These are phyloP conservation scores for Craterostigma plantagineum DNA, from an alignment of 257 asterid species.

Conservation along the genomic window DNA sequence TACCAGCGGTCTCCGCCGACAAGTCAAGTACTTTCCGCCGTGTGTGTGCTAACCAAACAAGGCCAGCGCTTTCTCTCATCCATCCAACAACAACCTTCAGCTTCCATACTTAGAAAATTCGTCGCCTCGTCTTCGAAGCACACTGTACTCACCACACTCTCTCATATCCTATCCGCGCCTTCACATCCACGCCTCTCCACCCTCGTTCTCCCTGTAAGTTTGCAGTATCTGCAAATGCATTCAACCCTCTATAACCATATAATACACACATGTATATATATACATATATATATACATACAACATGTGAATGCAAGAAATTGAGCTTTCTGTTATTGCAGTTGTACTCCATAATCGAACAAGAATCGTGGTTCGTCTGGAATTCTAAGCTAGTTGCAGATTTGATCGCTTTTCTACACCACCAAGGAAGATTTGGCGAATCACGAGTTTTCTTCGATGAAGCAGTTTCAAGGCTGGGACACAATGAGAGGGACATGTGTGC, in stretches of 20 bases:
- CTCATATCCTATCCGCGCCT: slow-evolving; percentile 60
- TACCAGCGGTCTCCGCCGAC: slow-evolving; percentile 15
- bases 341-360: slow-evolving; percentile 41
- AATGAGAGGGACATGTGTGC: slow-evolving; percentile 43
- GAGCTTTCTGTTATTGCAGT: slow-evolving; percentile 20
- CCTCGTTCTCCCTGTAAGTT: slow-evolving; percentile 56
- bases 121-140: slow-evolving; percentile 55
- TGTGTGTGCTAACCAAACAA: slow-evolving; percentile 31
- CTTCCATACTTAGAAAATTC: slow-evolving; percentile 57
- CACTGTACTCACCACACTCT: slow-evolving; percentile 53
- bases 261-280: too few relatives aligned
- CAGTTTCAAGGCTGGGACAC: slow-evolving; percentile 23
- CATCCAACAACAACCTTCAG: slow-evolving; percentile 15
- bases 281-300: too few relatives aligned
- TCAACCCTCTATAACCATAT: background rate
- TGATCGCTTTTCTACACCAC: slow-evolving; percentile 36
- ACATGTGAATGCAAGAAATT: background rate
- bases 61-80: slow-evolving; percentile 51
- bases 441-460: slow-evolving; percentile 21
- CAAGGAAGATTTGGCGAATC: slow-evolving; percentile 35
- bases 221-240: background rate
- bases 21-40: too few relatives aligned
- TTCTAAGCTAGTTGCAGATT: slow-evolving; percentile 57
- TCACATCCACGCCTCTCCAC: slow-evolving; percentile 34
- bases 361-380: slow-evolving; percentile 89